Percentiles rank a stretch among this genome's conserved stretches.
Evolutionary conservation across 2,329 filamentous ascomycete genomes (phyloP).

Genomic region (Xylariaceae sp.): DNA sequence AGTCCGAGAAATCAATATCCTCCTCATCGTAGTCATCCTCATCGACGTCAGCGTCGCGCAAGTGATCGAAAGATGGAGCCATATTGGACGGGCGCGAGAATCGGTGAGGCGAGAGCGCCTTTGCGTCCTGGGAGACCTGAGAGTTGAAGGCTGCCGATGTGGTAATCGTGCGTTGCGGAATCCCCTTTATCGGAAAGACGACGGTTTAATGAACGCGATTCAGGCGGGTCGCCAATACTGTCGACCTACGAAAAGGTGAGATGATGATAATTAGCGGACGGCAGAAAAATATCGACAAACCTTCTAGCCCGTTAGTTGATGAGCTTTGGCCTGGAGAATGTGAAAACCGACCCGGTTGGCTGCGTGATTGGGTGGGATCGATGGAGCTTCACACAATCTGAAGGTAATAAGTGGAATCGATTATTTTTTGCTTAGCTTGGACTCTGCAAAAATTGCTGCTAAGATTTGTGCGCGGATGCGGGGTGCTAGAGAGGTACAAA

Average conservation of each 20-base stretch:
- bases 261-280: neutral
- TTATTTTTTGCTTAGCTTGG: conserved; percentile 1
- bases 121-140: neutral
- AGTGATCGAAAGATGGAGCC: conserved; percentile 88
- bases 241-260: neutral
- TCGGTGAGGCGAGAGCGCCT: conserved; percentile 8
- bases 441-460: conserved; percentile 8
- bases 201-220: no score
- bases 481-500: conserved; percentile 7
- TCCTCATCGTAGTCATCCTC: conserved; percentile 84
- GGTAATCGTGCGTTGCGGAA: neutral
- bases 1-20: conserved; percentile 91
- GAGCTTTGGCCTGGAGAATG: neutral
- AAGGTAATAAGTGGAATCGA: conserved; percentile 4
- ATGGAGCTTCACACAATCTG: conserved; percentile 15
- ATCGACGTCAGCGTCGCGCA: conserved; percentile 84
- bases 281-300: neutral
- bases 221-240: neutral
- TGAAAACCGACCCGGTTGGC: conserved; percentile 1
- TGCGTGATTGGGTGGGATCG: conserved; percentile 12
- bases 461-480: conserved; percentile 17
- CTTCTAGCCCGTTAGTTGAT: neutral
- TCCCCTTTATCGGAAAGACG: neutral
- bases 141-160: neutral
- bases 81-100: conserved; percentile 51